A percentile compares a stretch with the other conserved stretches of the same genome.
Evolutionary conservation across 2,329 filamentous ascomycete genomes (phyloP).

Genomic region (Aspergillaceae sp.): DNA sequence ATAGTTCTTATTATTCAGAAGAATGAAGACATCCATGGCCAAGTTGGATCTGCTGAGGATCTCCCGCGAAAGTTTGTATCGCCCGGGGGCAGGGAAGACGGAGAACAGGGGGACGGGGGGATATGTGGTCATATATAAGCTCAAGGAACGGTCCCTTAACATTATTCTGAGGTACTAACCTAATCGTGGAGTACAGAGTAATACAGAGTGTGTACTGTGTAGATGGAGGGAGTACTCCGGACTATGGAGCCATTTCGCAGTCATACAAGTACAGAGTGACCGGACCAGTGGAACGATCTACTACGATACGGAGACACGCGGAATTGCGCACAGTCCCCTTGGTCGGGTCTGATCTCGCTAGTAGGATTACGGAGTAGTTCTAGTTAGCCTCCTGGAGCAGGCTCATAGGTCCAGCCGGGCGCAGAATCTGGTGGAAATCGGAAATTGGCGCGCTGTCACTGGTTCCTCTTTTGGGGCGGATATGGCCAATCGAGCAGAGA

Average conservation of each 20-base stretch:
- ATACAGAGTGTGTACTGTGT: too few relatives aligned
- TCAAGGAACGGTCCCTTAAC: conserved; percentile 12
- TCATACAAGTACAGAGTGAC: background rate
- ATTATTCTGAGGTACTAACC: background rate
- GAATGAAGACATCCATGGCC: background rate
- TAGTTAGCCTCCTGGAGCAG: too few relatives aligned
- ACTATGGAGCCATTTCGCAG: background rate
- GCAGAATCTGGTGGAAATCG: too few relatives aligned
- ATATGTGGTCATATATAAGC: conserved; percentile 7
- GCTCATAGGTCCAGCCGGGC: too few relatives aligned
- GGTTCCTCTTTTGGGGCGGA: too few relatives aligned
- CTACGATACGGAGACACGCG: background rate
- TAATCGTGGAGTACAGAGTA: background rate
- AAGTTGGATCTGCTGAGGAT: conserved; percentile 28
- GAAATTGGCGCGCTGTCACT: too few relatives aligned
- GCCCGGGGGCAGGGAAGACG: too few relatives aligned
- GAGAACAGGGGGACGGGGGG: too few relatives aligned
- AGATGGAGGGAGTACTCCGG: background rate
- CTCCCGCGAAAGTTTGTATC: conserved; percentile 25
- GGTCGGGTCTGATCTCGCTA: too few relatives aligned
- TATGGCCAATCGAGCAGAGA: background rate
- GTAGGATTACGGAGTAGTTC: too few relatives aligned
- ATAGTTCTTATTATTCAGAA: background rate
- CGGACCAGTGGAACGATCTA: background rate
- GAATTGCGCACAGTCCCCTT: background rate